These are phyloP conservation scores for Gynandropsis gynandra DNA, from an alignment of 345 rosid genomes.

Conservation along the genomic window DNA sequence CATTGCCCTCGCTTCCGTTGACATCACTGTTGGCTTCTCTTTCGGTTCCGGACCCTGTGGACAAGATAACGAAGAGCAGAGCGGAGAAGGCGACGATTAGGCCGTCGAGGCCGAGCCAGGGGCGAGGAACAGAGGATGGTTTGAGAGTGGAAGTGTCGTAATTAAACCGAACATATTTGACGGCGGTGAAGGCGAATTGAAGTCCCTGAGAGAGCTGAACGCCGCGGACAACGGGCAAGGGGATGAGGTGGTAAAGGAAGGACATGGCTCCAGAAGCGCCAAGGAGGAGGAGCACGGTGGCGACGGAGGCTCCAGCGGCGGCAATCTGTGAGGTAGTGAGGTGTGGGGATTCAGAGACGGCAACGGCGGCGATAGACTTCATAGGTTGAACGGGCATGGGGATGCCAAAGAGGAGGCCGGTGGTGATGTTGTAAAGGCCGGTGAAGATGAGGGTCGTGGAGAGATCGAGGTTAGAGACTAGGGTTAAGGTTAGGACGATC, in stretches of 20 bases:
- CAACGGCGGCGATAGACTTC: constrained; percentile 84
- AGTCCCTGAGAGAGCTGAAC: constrained; percentile 96
- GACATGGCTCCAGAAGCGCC: constrained; percentile 78
- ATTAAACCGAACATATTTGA: constrained; percentile 63
- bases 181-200: constrained; percentile 76
- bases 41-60: constrained; percentile 57
- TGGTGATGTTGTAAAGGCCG: constrained; percentile 56
- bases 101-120: constrained; percentile 81
- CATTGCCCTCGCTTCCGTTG: neutral
- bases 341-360: constrained; percentile 62
- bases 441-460: constrained; percentile 74
- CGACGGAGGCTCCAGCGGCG: constrained; percentile 58
- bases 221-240: constrained; percentile 88
- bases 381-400: constrained; percentile 91
- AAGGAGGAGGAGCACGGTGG: constrained; percentile 50
- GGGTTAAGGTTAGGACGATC: constrained; percentile 55
- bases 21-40: constrained; percentile 3
- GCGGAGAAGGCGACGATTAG: constrained; percentile 53
- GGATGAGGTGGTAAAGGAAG: constrained; percentile 54
- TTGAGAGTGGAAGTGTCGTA: constrained; percentile 56
- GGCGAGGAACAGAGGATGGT: constrained; percentile 51
- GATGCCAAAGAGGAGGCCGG: constrained; percentile 72
- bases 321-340: constrained; percentile 59
- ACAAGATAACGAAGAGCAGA: constrained; percentile 46
- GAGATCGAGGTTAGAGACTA: constrained; percentile 64